Evolutionary conservation across 176 grass and related monocot genomes (phyloP).

Genomic region (Carex littledalei): DNA sequence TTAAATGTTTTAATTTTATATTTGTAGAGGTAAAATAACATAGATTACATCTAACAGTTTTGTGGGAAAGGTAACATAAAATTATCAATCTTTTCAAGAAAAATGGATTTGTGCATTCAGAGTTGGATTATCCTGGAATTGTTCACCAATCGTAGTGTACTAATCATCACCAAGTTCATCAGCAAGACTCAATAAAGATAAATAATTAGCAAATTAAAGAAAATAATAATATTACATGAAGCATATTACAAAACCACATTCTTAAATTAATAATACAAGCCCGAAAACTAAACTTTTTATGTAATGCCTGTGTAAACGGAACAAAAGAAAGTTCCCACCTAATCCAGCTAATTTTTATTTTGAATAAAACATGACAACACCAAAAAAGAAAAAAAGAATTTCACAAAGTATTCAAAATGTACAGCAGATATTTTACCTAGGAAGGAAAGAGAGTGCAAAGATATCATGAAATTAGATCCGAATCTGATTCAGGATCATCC

Average conservation of each 20-base stretch:
- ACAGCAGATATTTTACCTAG: constrained; percentile 7
- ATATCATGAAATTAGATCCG: not conserved
- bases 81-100: too few relatives aligned
- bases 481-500: not conserved
- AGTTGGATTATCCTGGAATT: too few relatives aligned
- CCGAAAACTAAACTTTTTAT: not conserved
- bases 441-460: not conserved
- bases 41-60: too few relatives aligned
- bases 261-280: not conserved
- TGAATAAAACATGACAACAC: not conserved
- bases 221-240: not conserved
- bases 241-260: too few relatives aligned
- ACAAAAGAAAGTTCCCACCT: not conserved
- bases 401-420: not conserved
- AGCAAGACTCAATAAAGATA: too few relatives aligned
- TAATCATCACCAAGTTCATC: too few relatives aligned
- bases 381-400: not conserved
- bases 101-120: too few relatives aligned
- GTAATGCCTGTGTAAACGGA: not conserved
- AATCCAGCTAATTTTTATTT: not conserved
- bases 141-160: too few relatives aligned
- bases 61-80: too few relatives aligned
- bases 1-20: too few relatives aligned
- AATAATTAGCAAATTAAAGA: too few relatives aligned
- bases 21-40: too few relatives aligned